Evolutionary conservation across 2,329 filamentous ascomycete genomes (phyloP), one percentile per base, ranked within the genome.

Genomic region (Plectosphaerella cucumerina): DNA sequence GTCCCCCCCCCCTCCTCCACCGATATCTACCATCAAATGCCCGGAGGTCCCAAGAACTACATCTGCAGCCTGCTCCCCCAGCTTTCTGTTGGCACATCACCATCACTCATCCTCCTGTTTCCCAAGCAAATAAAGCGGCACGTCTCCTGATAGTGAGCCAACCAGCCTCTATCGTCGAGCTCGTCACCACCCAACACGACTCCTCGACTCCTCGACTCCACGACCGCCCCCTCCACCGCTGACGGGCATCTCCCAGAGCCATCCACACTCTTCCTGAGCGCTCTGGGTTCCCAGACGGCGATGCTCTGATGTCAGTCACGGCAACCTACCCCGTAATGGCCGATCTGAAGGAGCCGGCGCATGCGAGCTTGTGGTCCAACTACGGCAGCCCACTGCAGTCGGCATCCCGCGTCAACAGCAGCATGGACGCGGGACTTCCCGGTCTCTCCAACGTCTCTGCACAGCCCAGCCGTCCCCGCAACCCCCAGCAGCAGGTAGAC

Each of bases 291-390:
- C 47, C 54, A 64, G 45, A 58, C 63, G 73, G 72, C 63, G 12
- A 80, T 78, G 77, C 64, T 72, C 76, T 70, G 76, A 82, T 82
- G 78, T 81, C 80, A 73, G 79, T 78, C 71, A 77, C 77, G 64
- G 70, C 78, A 67, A 79, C 78, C 59, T 81, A 82, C 68, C 76
- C 79, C 71, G 75, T 77, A 65, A 83, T 84, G 80, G 78, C 80
- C 77, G 80, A 83, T 66, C 66, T 84, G 72, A 82, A 82, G 75
- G 80, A 84, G 68, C 70, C 78, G 62, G 68, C 75, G 64, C 80
- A 82, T 67, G 72, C 75, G 60, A 75, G 72, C 66, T 68, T 84
- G 60, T 84, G 80, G 80, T 71, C 78, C 60, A 79, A 73, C 70
- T 84, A 84, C 67, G 74, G 73, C 56, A 72, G 71, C 55, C 74